A percentile compares a stretch with the other conserved stretches of the same genome.
Conservation (phyloP, 371 early-diverging fungal species). For the Mortierella sp. region DNA sequence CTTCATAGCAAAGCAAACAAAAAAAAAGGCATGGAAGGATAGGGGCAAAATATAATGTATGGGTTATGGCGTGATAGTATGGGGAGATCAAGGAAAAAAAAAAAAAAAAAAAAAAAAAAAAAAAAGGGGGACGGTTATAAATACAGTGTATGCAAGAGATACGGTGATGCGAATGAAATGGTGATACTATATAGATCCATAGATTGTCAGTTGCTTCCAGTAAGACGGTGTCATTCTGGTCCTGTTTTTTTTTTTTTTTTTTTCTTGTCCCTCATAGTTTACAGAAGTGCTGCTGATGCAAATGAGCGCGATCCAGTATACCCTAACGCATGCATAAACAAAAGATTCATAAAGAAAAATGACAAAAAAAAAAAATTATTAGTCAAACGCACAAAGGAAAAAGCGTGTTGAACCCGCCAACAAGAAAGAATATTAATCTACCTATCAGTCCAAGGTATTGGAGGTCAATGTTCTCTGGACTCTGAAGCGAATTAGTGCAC, state of each 20-base stretch:
- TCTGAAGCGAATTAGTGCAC: slow-evolving; percentile 34
- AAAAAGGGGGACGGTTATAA: too few relatives aligned
- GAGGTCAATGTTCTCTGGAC: slow-evolving; percentile 51
- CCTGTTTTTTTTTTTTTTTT: too few relatives aligned
- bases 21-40: background rate
- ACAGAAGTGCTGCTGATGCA: slow-evolving; percentile 36
- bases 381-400: background rate
- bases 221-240: too few relatives aligned
- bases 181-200: too few relatives aligned
- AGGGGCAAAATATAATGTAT: background rate
- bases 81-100: too few relatives aligned
- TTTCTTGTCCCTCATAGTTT: background rate
- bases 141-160: too few relatives aligned
- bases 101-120: too few relatives aligned
- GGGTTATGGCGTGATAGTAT: background rate
- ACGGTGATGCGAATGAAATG: too few relatives aligned
- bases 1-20: background rate
- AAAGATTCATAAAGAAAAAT: too few relatives aligned
- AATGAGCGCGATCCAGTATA: slow-evolving; percentile 49
- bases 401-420: too few relatives aligned
- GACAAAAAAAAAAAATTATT: background rate
- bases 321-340: slow-evolving; percentile 12
- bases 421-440: background rate
- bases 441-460: slow-evolving; percentile 50
- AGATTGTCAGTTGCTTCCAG: too few relatives aligned